Base-by-base conservation (phyloP, 2,329 filamentous ascomycete genomes). In the Penicillium sp. region DNA sequence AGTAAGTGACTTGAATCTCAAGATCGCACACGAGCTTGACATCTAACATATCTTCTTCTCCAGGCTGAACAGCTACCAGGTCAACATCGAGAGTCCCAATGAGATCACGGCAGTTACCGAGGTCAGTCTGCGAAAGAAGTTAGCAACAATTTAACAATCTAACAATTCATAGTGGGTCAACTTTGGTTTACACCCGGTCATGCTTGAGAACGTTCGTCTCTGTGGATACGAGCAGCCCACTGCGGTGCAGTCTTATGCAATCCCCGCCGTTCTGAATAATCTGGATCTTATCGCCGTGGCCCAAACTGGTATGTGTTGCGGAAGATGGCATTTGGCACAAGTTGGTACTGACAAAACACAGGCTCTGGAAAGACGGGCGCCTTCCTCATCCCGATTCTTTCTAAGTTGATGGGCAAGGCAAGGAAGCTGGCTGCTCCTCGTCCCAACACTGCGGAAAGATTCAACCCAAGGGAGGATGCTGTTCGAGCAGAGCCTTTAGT, bases 341-440 rank as follows among this genome's bases (percentile, higher is more conserved):
- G 2, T 12, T 26, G 16, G 31, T 14, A 26, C 54, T 67, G 41
- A 67, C 50, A 14, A 12, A 25, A n/a, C 19, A 5, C 28, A 97
- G 93, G 94, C 19, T 97, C 93, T 26, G 94, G 94, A 50, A 99
- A 99, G 80, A 99, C 94, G 0, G 93, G 89, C 0, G 92, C 94
- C 0, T 99, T 94, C 69, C 76, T 99, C 5, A 85, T 97, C 53
- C 94, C 94, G 0, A 89, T 96, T 57, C 69, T 97, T 49, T 96
- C 91, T 57, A 88, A 89, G 72, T 77, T 99, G 22, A 97, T 97
- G 91, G 94, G 94, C 26, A 97, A 97, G 77, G 91, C 89, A 6
- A 94, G 91, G 77, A 92, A 91, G 75, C 78, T 97, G 7, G 87
- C 88, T 1, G 92, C 90, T 5, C 82, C 85, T 42, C 68, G 92